These are phyloP conservation scores for Apophysomyces ossiformis DNA, from an alignment of 371 early-diverging fungal species.

Conservation along the genomic window DNA sequence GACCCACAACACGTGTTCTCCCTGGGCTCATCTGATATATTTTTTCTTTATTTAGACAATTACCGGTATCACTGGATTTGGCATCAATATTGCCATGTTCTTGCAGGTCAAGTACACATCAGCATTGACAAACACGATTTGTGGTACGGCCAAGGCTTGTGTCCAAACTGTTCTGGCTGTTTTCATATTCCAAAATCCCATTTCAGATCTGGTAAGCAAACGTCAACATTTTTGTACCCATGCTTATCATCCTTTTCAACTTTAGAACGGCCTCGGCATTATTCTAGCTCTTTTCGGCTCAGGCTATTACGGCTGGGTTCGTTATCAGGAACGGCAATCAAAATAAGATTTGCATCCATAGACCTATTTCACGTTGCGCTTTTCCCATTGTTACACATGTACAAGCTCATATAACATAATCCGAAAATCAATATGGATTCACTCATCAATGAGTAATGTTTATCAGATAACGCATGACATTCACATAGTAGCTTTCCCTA, in stretches of 20 bases:
- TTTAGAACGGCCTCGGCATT: slow-evolving; percentile 71
- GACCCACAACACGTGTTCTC: not conserved
- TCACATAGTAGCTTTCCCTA: too few species aligned
- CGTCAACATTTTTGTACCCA: not conserved
- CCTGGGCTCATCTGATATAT: not conserved
- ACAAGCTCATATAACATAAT: not conserved
- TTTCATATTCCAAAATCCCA: slow-evolving; percentile 70
- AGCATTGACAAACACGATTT: slow-evolving; percentile 79
- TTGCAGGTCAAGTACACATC: slow-evolving; percentile 79
- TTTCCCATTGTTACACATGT: not conserved
- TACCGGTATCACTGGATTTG: slow-evolving; percentile 73
- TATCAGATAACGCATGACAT: too few species aligned
- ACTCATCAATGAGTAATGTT: too few species aligned
- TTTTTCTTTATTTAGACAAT: slow-evolving; percentile 41
- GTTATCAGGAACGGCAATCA: slow-evolving; percentile 64
- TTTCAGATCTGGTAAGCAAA: slow-evolving; percentile 61
- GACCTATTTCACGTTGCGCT: not conserved
- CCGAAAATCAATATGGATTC: too few species aligned
- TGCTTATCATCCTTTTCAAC: slow-evolving; percentile 3
- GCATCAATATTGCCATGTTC: slow-evolving; percentile 80
- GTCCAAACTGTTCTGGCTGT: slow-evolving; percentile 73
- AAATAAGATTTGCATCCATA: slow-evolving; percentile 26
- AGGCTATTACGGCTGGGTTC: slow-evolving; percentile 70
- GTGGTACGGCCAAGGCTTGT: slow-evolving; percentile 80
- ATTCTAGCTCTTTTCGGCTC: slow-evolving; percentile 70